Evolutionary conservation across 768 basidiomycete genomes (phyloP).

Genomic region (Austroboletus eburneus): DNA sequence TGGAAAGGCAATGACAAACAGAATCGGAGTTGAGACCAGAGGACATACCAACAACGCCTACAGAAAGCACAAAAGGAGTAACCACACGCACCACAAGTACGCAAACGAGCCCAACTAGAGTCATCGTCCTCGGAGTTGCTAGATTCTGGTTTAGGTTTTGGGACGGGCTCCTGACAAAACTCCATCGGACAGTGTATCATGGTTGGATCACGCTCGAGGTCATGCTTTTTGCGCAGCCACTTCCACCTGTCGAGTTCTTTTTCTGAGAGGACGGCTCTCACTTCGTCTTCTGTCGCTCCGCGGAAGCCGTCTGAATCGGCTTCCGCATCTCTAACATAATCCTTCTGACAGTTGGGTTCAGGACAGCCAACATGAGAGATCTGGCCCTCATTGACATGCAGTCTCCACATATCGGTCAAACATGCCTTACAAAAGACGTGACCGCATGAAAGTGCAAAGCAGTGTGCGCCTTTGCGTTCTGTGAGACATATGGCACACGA

Average conservation of each 20-base stretch:
- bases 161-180: conserved; percentile 78
- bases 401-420: conserved; percentile 74
- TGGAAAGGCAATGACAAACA: conserved; percentile 3
- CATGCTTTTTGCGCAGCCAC: conserved; percentile 69
- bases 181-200: conserved; percentile 78
- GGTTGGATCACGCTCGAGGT: conserved; percentile 74
- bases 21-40: not conserved
- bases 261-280: conserved; percentile 64
- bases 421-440: conserved; percentile 87
- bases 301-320: conserved; percentile 25
- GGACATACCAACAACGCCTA: conserved; percentile 65
- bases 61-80: conserved; percentile 87
- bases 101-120: conserved; percentile 66
- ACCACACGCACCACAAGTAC: conserved; percentile 64
- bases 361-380: conserved; percentile 76
- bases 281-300: conserved; percentile 66
- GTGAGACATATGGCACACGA: conserved; percentile 75
- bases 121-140: conserved; percentile 42
- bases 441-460: conserved; percentile 62
- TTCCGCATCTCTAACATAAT: no score
- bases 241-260: conserved; percentile 68
- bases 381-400: conserved; percentile 79
- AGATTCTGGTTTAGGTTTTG: conserved; percentile 39
- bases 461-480: conserved; percentile 69
- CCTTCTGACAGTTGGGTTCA: conserved; percentile 72